Evolutionary conservation across 1,139 yeast genomes (phyloP).

Genomic region (Casaregolazyma suthepensis): DNA sequence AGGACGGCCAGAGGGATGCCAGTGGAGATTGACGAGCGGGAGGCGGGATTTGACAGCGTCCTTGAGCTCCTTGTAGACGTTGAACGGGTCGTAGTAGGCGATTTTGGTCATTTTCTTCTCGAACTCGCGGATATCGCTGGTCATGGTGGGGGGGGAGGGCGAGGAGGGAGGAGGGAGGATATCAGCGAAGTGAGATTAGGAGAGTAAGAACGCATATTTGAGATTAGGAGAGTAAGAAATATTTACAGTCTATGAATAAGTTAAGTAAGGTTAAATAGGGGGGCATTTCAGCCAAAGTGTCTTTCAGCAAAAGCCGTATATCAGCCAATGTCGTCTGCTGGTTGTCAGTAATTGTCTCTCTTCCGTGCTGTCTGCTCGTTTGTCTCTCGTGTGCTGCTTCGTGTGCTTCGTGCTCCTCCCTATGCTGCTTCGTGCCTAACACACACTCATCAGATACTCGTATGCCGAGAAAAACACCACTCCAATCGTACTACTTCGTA

Average conservation of each 20-base stretch:
- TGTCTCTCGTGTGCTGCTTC: too few species aligned
- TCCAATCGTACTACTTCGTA: slow-evolving; percentile 66
- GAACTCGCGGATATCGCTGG: slow-evolving; percentile 2
- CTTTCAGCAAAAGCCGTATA: too few species aligned
- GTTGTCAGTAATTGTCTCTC: too few species aligned
- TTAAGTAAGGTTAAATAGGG: too few species aligned
- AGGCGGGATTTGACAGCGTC: slow-evolving; percentile 48
- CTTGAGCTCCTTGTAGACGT: slow-evolving; percentile 51
- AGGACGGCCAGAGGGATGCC: slow-evolving; percentile 58
- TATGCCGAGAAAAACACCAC: slow-evolving; percentile 70
- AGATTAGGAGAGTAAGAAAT: too few species aligned
- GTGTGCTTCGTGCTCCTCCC: not conserved
- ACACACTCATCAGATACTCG: slow-evolving; percentile 38
- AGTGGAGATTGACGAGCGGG: slow-evolving; percentile 71
- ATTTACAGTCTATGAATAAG: too few species aligned
- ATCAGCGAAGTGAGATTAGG: too few species aligned
- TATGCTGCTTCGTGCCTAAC: not conserved
- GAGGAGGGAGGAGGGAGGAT: not conserved
- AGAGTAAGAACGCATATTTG: too few species aligned
- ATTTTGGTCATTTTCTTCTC: slow-evolving; percentile 35
- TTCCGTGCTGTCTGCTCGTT: too few species aligned
- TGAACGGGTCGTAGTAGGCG: slow-evolving; percentile 85
- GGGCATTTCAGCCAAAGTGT: too few species aligned
- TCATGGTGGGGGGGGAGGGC: not conserved
- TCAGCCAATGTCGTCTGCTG: too few species aligned